These are phyloP conservation scores for Persicaria tinctoria DNA, from an alignment of 148 eudicot species.

Conservation along the genomic window DNA sequence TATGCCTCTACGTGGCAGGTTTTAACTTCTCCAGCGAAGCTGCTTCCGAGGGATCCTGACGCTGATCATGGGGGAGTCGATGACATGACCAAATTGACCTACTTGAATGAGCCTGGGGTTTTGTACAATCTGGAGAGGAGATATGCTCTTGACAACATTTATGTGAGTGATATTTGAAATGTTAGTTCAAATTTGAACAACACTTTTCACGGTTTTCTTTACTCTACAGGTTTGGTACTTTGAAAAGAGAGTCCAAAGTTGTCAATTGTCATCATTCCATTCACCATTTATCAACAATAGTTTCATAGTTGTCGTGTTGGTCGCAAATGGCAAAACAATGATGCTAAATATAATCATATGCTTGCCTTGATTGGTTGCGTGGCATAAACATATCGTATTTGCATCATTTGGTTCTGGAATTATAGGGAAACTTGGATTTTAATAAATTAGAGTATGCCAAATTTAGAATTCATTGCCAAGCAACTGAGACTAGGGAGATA, in stretches of 20 bases:
- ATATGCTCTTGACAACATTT: slow-evolving; percentile 85
- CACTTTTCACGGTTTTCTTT: background rate
- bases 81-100: slow-evolving; percentile 96
- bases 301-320: background rate
- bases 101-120: slow-evolving; percentile 96
- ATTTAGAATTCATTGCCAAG: no score
- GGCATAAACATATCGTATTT: background rate
- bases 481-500: background rate
- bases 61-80: slow-evolving; percentile 96
- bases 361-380: background rate
- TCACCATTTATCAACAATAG: background rate
- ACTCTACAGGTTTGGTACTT: background rate
- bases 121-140: slow-evolving; percentile 86
- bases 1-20: slow-evolving; percentile 31
- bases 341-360: background rate
- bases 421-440: background rate
- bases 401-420: background rate
- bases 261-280: background rate
- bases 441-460: background rate
- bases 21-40: slow-evolving; percentile 50
- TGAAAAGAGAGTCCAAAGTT: background rate
- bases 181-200: background rate
- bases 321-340: background rate
- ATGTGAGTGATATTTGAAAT: slow-evolving; percentile 42
- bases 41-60: slow-evolving; percentile 76